phyloP scores from a whole-genome alignment of 768 basidiomycete genomes.

The Amanita exitialis region DNA sequence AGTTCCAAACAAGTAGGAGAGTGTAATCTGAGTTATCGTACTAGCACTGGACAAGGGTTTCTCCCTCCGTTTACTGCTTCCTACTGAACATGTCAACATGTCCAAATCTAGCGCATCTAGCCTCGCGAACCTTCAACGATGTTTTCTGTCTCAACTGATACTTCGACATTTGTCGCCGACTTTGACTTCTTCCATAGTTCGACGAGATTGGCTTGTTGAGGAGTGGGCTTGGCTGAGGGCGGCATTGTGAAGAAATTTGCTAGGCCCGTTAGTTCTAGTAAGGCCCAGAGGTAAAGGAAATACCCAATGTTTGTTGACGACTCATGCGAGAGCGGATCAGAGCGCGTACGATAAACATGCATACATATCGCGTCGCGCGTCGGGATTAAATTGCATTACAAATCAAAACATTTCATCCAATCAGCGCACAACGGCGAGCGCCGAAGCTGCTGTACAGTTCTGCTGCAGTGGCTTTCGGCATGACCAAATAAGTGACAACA shows the following conservation, averaged over 20 bases:
- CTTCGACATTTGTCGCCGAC: constrained; percentile 16
- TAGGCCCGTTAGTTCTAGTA: constrained; percentile 16
- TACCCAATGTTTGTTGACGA: constrained; percentile 69
- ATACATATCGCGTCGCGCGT: constrained; percentile 32
- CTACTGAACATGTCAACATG: constrained; percentile 15
- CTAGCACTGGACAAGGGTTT: constrained; percentile 6
- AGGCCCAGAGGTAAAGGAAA: constrained; percentile 7
- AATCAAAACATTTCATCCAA: constrained; percentile 1
- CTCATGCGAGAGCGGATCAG: constrained; percentile 36
- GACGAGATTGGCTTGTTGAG: constrained; percentile 70
- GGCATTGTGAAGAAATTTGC: constrained; percentile 78
- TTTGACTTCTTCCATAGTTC: constrained; percentile 52
- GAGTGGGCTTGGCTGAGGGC: constrained; percentile 45
- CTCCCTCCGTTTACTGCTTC: constrained; percentile 32
- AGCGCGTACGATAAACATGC: constrained; percentile 35
- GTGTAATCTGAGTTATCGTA: neutral
- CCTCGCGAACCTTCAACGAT: neutral
- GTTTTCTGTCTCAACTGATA: neutral
- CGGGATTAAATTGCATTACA: neutral
- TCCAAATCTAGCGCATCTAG: neutral
- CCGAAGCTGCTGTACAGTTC: constrained; percentile 35
- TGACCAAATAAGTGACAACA: constrained; percentile 33
- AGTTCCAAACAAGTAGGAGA: constrained; percentile 1
- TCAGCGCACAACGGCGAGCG: constrained; percentile 15
- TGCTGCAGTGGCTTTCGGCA: constrained; percentile 25